Percentiles rank a stretch among this genome's conserved stretches.
These are phyloP conservation scores for Moricandia arvensis DNA, from an alignment of 345 rosid species.

Conservation along the genomic window DNA sequence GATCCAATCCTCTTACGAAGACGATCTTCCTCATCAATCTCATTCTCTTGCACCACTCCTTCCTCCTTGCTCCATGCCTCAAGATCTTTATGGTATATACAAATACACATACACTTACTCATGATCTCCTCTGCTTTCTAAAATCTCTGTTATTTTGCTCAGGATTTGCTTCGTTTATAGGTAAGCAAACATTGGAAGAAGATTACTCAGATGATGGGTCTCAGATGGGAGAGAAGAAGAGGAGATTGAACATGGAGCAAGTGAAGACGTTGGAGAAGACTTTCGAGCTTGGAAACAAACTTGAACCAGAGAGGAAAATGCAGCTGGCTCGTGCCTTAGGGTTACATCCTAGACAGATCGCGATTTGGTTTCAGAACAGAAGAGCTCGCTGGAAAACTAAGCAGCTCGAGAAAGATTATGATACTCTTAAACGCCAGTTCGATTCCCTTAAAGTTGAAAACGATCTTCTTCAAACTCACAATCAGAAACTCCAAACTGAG, in stretches of 20 bases:
- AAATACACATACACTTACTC: not conserved
- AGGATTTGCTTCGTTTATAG: constrained; percentile 82
- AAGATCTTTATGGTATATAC: constrained; percentile 73
- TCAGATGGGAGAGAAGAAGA: constrained; percentile 91
- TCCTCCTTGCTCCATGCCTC: constrained; percentile 71
- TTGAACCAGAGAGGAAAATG: constrained; percentile 97
- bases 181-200: constrained; percentile 69
- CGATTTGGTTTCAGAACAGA: constrained; percentile 96
- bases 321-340: constrained; percentile 90
- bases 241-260: constrained; percentile 89
- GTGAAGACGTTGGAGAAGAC: constrained; percentile 90
- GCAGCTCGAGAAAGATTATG: constrained; percentile 94
- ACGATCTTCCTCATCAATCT: constrained; percentile 33
- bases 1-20: constrained; percentile 71
- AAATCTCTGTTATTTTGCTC: constrained; percentile 4
- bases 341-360: constrained; percentile 94
- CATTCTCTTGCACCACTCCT: constrained; percentile 45
- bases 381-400: constrained; percentile 97
- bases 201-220: constrained; percentile 92
- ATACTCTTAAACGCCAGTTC: constrained; percentile 72
- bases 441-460: constrained; percentile 77
- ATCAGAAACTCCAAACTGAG: constrained; percentile 84
- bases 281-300: constrained; percentile 93
- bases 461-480: constrained; percentile 77
- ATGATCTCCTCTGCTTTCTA: not conserved